Evolutionary conservation across 495 filamentous ascomycete species (phyloP).

Genomic region (Annulohypoxylon nitens): DNA sequence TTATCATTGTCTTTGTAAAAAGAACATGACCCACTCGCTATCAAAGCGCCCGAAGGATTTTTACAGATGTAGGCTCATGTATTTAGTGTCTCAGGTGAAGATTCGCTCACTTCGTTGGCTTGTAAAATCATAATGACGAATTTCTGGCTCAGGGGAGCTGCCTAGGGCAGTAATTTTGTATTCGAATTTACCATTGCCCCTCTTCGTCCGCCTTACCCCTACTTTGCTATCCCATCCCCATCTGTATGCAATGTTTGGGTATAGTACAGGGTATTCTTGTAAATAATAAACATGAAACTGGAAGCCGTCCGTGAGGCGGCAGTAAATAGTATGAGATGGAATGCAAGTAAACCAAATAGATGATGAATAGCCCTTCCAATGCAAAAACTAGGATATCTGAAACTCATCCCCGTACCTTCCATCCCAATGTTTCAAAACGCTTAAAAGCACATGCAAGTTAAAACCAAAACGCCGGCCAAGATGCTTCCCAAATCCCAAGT

Average conservation of each 20-base stretch:
- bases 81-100: slow-evolving; percentile 16
- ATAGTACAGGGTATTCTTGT: slow-evolving; percentile 48
- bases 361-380: slow-evolving; percentile 33
- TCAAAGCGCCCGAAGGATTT: slow-evolving; percentile 27
- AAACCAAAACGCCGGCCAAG: slow-evolving; percentile 42
- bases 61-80: slow-evolving; percentile 3
- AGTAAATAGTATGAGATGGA: slow-evolving; percentile 15
- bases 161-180: slow-evolving; percentile 22
- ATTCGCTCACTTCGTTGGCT: slow-evolving; percentile 22
- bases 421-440: slow-evolving; percentile 37
- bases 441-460: slow-evolving; percentile 30
- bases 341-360: slow-evolving; percentile 33
- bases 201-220: slow-evolving; percentile 8
- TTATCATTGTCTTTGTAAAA: slow-evolving; percentile 10
- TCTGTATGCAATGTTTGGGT: slow-evolving; percentile 35
- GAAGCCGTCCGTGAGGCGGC: slow-evolving; percentile 16
- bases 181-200: slow-evolving; percentile 24
- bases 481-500: slow-evolving; percentile 25
- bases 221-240: slow-evolving; percentile 18
- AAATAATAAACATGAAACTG: slow-evolving; percentile 44
- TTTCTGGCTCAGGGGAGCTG: slow-evolving; percentile 5
- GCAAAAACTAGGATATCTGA: slow-evolving; percentile 42
- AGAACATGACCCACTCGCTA: slow-evolving; percentile 19
- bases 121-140: slow-evolving; percentile 13
- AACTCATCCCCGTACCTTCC: slow-evolving; percentile 29